Conservation (phyloP, 257 asterid species). For the Lavandula angustifolia region DNA sequence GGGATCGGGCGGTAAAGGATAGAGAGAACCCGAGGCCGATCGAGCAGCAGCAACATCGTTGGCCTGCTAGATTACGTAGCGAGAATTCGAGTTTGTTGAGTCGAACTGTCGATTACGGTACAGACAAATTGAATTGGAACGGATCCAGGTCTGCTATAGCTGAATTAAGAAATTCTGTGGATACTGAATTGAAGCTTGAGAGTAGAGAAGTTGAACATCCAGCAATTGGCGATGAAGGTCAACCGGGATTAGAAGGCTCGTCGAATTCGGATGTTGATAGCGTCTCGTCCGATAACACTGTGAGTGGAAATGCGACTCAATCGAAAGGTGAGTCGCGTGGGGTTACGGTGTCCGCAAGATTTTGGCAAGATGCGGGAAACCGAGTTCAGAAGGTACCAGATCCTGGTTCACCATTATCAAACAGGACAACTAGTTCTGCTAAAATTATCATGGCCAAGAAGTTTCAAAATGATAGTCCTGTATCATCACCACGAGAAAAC, state of each 20-base stretch:
- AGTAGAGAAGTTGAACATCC: conserved; percentile 36
- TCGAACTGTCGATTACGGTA: conserved; percentile 68
- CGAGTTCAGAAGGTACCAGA: conserved; percentile 44
- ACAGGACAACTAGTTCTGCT: conserved; percentile 36
- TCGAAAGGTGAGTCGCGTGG: conserved; percentile 52
- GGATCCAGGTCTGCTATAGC: conserved; percentile 50
- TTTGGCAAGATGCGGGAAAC: conserved; percentile 53
- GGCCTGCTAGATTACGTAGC: conserved; percentile 83
- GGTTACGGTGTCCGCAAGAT: conserved; percentile 58
- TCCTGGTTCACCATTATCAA: conserved; percentile 50
- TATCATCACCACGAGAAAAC: conserved; percentile 51
- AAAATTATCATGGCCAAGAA: conserved; percentile 47
- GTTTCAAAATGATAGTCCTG: conserved; percentile 43
- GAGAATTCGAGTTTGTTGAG: conserved; percentile 52
- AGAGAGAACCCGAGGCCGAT: conserved; percentile 53
- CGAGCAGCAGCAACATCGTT: conserved; percentile 63
- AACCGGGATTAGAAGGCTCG: conserved; percentile 36
- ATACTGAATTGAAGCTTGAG: conserved; percentile 35
- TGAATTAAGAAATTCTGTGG: conserved; percentile 45
- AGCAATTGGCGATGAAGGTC: conserved; percentile 25
- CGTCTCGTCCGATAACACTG: conserved; percentile 54
- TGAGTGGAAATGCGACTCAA: conserved; percentile 38
- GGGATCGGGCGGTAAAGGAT: conserved; percentile 48
- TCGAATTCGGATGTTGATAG: conserved; percentile 67
- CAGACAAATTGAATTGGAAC: conserved; percentile 40